phyloP scores from a whole-genome alignment of 441 rosid genomes.

The Erodium trifolium region DNA sequence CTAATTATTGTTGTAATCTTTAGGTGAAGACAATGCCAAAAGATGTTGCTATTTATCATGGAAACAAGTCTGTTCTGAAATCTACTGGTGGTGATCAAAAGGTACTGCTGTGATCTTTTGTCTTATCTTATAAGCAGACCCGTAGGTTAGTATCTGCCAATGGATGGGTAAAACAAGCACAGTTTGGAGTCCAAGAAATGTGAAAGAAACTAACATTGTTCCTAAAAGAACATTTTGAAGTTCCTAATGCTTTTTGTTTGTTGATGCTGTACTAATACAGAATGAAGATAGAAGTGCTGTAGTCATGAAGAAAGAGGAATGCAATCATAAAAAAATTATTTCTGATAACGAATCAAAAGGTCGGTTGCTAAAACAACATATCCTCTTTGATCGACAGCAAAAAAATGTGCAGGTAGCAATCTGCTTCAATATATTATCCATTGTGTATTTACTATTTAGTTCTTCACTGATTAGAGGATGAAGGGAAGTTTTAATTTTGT shows the following conservation, averaged over 20 bases:
- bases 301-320: conserved; percentile 40
- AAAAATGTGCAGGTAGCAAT: conserved; percentile 51
- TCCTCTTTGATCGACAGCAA: conserved; percentile 65
- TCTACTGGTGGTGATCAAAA: conserved; percentile 36
- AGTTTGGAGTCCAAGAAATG: not conserved
- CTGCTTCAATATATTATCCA: conserved; percentile 11
- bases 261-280: conserved; percentile 28
- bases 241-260: conserved; percentile 1
- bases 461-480: not conserved
- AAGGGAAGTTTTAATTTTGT: not conserved
- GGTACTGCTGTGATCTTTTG: conserved; percentile 35
- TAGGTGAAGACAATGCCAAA: conserved; percentile 41
- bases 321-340: conserved; percentile 28
- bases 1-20: conserved; percentile 20
- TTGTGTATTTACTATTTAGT: conserved; percentile 4
- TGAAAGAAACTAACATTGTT: not conserved
- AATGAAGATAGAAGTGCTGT: conserved; percentile 42
- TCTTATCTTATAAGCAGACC: conserved; percentile 12
- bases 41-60: conserved; percentile 34
- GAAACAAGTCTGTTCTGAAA: conserved; percentile 37
- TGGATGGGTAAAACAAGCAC: not conserved
- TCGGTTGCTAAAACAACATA: conserved; percentile 37
- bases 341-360: conserved; percentile 44
- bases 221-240: not conserved
- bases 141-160: not conserved